Evolutionary conservation across 1,284 basidiomycete genomes (phyloP), one percentile per base, ranked within the genome.

Genomic region (Ustilago trichophora): DNA sequence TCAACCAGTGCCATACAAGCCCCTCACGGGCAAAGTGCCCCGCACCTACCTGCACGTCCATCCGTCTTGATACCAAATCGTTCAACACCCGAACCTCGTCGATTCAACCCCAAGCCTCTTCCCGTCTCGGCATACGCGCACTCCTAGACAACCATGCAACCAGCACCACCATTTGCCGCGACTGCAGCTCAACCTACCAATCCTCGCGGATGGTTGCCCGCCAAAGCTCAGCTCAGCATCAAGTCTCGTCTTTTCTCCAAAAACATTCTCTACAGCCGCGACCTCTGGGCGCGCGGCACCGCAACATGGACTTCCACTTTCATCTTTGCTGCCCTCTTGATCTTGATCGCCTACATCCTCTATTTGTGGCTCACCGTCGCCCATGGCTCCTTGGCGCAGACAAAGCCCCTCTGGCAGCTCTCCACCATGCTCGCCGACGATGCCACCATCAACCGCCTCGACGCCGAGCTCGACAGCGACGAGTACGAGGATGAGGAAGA

Each of bases 401-500:
- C 43, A 13, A 63, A 54, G 11, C 41, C 53, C 9, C 36, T 54
- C 25, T 68, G 44, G 54, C 44, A 53, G 34, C 38, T 62, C 42
- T 51, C 49, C 7, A 21, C 42, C 19, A 35, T 54, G 42, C 58
- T 63, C 13, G 48, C 49, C 11, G 41, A 53, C 13, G 48, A 51
- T 19, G 24, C 40, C 9, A 21, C 37, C 43, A 44, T 55, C 41
- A 31, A 35, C n/a, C 27, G 31, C 11, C 55, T 45, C 25, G 53
- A 62, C 21, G 26, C 43, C 12, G 53, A 65, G 32, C 65, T 58
- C 18, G 64, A 58, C 34, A 59, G 55, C 41, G 73, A 73, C 43
- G 59, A 66, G 22, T 65, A 66, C 42, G 57, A 67, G 25, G 56
- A 63, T 18, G 72, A 76, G 22, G 48, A 66, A 10, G 55, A 71